Base-by-base conservation (phyloP, 805 yeast genomes). In the Saturnispora zaruensis region DNA sequence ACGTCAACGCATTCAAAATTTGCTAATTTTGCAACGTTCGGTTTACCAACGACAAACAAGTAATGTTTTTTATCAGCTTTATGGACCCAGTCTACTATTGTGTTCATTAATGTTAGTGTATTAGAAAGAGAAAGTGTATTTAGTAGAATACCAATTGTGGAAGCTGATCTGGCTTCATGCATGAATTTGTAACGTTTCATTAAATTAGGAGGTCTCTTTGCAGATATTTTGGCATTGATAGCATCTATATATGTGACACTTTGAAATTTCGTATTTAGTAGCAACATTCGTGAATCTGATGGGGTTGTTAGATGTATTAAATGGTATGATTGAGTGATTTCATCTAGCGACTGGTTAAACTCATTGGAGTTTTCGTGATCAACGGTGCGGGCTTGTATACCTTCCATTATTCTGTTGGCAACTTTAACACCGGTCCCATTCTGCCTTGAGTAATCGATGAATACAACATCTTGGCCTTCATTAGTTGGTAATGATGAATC, bases 41-140 rank as follows among this genome's bases (percentile, higher is more conserved):
- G 98, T 65, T 93, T 93, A 9, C 99, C 99, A 4, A 93, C 98
- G 3, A 90, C 98, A 69, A 93, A 89, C 62, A 88, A 77, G 62
- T 93, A 93, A 56, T 87, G 91, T 61, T 93, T 93, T 67, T 93
- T 93, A 2, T 87, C 96, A 0, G 91, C 89, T 3, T 70, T 73
- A 46, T 73, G 76, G 51, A 93, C 78, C 66, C 84, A 75, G 24
- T 69, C 63, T 14, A 79, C 76, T 6, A 89, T 76, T 32, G 72
- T 71, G 49, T 81, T 78, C 48, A 91, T 72, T 33, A 91, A 68
- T n/a, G 64, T 72, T 47, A 79, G 77, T 5, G 96, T 86, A 60
- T 87, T 84, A 36, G 81, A 69, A 36, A 93, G 66, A 0, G 98
- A 91, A 28, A 93, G 69, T 0, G 98, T 91, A 62, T 93, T 95